Conservation (phyloP, 2,329 filamentous ascomycete species). For the Talaromyces pinophilus region DNA sequence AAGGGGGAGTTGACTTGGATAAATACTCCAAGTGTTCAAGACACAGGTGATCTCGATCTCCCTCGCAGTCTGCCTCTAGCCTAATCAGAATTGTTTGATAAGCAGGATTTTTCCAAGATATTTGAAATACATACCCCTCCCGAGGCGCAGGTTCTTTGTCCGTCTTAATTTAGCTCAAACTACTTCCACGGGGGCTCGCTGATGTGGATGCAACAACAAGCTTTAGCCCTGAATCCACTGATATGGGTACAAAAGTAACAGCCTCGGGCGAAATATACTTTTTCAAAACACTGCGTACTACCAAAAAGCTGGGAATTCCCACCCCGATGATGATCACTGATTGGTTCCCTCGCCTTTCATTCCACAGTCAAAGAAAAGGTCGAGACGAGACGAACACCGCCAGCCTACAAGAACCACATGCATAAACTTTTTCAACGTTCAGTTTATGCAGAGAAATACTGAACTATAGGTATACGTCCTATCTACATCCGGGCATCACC, state of each 20-base stretch:
- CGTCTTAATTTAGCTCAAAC: background rate
- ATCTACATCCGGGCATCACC: slow-evolving; percentile 6
- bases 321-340: background rate
- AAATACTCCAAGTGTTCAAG: background rate
- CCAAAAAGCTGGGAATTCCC: too few relatives aligned
- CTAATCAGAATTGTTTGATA: background rate
- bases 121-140: slow-evolving; percentile 1
- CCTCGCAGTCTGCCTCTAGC: background rate
- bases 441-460: background rate
- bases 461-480: too few relatives aligned
- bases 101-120: background rate
- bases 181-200: background rate
- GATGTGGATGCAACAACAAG: background rate
- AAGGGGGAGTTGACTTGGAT: background rate
- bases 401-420: background rate
- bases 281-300: background rate
- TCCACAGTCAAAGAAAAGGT: background rate
- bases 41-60: background rate
- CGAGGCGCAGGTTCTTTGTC: background rate
- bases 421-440: background rate
- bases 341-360: background rate
- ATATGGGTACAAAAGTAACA: background rate
- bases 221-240: background rate
- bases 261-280: background rate
- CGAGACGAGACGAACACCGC: background rate